Percentiles rank a stretch among this genome's conserved stretches.
These are phyloP conservation scores for Oidiodendron maius DNA, from an alignment of 495 filamentous ascomycete genomes.

Conservation along the genomic window DNA sequence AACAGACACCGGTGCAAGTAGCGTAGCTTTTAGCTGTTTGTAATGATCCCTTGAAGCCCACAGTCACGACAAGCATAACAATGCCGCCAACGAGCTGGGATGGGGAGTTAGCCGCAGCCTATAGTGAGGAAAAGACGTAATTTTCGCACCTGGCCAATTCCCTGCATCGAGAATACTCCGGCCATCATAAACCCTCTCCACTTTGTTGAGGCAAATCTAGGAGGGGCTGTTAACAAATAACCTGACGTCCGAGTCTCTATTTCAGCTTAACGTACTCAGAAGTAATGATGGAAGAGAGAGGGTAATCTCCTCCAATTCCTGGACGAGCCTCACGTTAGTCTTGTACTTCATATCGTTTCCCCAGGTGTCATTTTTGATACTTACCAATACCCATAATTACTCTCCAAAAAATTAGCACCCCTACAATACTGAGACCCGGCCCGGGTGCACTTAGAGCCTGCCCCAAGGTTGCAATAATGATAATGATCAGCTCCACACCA, in stretches of 20 bases:
- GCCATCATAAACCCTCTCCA: conserved; percentile 78
- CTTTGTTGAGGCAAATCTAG: conserved; percentile 62
- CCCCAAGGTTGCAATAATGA: conserved; percentile 78
- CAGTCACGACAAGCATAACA: conserved; percentile 48
- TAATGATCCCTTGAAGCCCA: conserved; percentile 68
- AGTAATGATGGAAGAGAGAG: conserved; percentile 77
- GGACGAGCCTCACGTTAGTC: too few relatives aligned
- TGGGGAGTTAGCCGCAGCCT: conserved; percentile 63
- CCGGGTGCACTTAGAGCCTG: conserved; percentile 66
- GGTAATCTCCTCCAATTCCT: conserved; percentile 87
- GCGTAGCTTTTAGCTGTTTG: conserved; percentile 36
- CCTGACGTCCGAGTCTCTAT: too few relatives aligned
- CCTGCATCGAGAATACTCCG: conserved; percentile 82
- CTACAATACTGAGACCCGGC: conserved; percentile 63
- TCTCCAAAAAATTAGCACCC: conserved; percentile 84
- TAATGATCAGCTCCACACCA: conserved; percentile 80
- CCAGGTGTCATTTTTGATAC: background rate
- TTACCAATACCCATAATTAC: conserved; percentile 58
- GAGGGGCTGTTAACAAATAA: too few relatives aligned
- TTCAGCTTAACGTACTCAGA: conserved; percentile 42
- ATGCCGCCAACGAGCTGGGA: conserved; percentile 36
- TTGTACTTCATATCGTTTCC: background rate
- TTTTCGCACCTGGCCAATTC: conserved; percentile 73
- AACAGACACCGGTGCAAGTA: conserved; percentile 58
- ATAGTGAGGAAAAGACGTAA: too few relatives aligned